These are phyloP conservation scores for Hyaloscypha bicolor DNA, from an alignment of 495 filamentous ascomycete species.

Conservation along the genomic window DNA sequence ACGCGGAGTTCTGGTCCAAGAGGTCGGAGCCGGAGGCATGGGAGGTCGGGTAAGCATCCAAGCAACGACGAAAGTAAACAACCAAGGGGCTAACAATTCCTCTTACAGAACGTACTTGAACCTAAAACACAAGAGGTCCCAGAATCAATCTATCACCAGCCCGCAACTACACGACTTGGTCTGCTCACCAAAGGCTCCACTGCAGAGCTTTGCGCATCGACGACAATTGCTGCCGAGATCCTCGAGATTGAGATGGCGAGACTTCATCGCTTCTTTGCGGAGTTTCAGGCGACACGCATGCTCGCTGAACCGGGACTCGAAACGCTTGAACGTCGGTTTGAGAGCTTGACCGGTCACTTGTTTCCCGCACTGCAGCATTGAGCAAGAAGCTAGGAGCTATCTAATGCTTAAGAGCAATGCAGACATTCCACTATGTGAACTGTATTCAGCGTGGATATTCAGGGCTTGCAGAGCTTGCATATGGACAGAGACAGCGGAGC, in stretches of 20 bases:
- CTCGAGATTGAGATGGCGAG: not conserved
- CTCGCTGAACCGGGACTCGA: not conserved
- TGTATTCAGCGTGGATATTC: too few species aligned
- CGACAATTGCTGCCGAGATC: not conserved
- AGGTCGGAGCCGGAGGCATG: not conserved
- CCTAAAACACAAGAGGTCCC: not conserved
- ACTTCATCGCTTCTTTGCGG: not conserved
- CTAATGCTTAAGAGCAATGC: not conserved
- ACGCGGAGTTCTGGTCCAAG: not conserved
- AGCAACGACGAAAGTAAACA: not conserved
- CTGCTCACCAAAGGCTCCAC: not conserved
- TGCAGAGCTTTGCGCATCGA: not conserved
- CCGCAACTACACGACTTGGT: not conserved
- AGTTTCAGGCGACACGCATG: not conserved
- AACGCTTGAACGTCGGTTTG: not conserved
- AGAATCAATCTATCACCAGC: not conserved
- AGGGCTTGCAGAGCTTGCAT: too few species aligned
- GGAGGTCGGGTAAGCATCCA: not conserved
- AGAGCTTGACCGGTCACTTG: not conserved
- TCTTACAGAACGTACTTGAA: not conserved
- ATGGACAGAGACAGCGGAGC: too few species aligned
- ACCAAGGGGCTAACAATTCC: not conserved
- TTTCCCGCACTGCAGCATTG: not conserved
- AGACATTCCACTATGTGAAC: not conserved
- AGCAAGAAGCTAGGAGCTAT: not conserved